Evolutionary conservation across 2,329 filamentous ascomycete species (phyloP), one percentile per base, ranked within the genome.

Genomic region (Dactylellina leptospora): DNA sequence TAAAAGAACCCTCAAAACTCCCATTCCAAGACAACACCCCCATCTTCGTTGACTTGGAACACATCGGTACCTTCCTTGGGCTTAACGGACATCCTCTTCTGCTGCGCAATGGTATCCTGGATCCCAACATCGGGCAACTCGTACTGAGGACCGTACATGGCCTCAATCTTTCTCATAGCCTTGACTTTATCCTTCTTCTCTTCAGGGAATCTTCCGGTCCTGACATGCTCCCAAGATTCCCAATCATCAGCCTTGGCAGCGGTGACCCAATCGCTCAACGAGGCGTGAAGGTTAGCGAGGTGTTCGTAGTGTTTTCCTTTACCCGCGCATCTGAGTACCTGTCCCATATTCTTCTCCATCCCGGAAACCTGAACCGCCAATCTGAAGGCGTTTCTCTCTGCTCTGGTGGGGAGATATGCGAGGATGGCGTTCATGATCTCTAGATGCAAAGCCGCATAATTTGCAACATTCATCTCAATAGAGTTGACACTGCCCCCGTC

Each of bases 401-500:
- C 80, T 1, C 79, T 76, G 0, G 88, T 88, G 0, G 91, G 89
- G 0, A 95, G 85, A 68, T 89, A 93, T 0, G 93, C 91, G 64
- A 97, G 82, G 63, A 97, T 87, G 27, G 92, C 93, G 78, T 97
- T 99, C 76, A 97, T 82, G 9, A 99, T 87, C 78, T 97, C 95
- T 8, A 99, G 84, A 78, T 99, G 93, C 0, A 90, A 91, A 16
- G 93, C 92, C 9, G 97, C 84, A 79, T 97, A 97, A 80, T 96
- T 97, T 8, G 95, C 97, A 1, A 95, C 95, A 78, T 97, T 95
- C 95, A 95, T 97, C 80, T 99, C 95, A 8, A 97, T 95, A 59
- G 95, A 93, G 51, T 95, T 95, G 42, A 63, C 58, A 36, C 51
- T 71, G 11, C 50, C 66, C 9, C 66, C 66, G 22, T 71, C 66